Base-by-base conservation (phyloP, 2,329 filamentous ascomycete species). In the Paraphaeosphaeria sporulosa region DNA sequence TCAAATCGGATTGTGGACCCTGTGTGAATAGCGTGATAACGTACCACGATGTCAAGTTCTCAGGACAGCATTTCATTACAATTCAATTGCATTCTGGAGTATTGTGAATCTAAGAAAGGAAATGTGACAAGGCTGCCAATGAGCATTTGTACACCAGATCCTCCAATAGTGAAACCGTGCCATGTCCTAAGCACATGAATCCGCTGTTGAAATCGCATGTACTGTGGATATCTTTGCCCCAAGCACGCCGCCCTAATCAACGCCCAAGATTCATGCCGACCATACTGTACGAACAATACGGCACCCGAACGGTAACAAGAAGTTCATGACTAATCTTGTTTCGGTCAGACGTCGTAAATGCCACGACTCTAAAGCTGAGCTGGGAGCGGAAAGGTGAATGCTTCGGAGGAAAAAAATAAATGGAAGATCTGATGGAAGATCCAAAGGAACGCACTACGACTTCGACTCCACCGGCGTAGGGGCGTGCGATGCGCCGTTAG, bases 401-500 rank as follows among this genome's bases (percentile, higher is more conserved):
- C 21, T 30, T 30, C 38, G 19, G 38, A 40, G 23, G 7, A 27
- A 13, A 47, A n/a, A 27, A 30, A 15, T 1, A 27, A 27, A 4
- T 12, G 25, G 27, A 27, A 47, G 13, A 27, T 6, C 7, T 32
- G 10, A 32, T 12, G 30, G 2, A n/a, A n/a, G n/a, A n/a, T n/a
- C 6, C 5, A 17, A 40, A 40, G 71, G 66, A 36, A 8, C 25
- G 10, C n/a, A 7, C 17, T 55, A 55, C 15, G 52, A 8, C 65
- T 76, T 76, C 58, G 73, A 71, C 53, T 78, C 76, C n/a, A 72
- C 71, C n/a, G 75, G 68, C 7, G 74, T 71, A 36, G 74, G 69
- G 34, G 70, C 67, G 47, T 77, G 76, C 34, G 72, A 57, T 4
- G 74, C 59, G 2, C 76, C 76, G 38, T 78, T 78, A 1, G 69